Evolutionary conservation across 2,329 filamentous ascomycete genomes (phyloP).

Genomic region (Arthrinium puccinioides): DNA sequence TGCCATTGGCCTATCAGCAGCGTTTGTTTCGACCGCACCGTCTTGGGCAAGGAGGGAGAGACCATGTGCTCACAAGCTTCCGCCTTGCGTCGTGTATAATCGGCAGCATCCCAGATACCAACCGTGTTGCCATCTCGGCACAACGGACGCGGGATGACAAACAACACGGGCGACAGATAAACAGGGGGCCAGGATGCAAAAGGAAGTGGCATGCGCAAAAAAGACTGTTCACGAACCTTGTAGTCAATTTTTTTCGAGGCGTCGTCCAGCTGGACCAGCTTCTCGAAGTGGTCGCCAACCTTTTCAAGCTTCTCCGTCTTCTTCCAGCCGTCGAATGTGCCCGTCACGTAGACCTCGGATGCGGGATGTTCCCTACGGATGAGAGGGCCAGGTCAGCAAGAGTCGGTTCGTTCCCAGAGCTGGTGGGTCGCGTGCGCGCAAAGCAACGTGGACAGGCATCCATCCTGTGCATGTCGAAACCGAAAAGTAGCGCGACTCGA

Average conservation of each 20-base stretch:
- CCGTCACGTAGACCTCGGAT: slow-evolving; percentile 86
- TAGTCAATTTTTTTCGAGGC: slow-evolving; percentile 73
- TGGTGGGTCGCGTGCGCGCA: neutral
- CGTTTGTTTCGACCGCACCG: no score
- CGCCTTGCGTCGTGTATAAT: slow-evolving; percentile 7
- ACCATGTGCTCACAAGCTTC: no score
- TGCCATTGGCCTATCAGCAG: slow-evolving; percentile 9
- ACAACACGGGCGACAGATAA: neutral
- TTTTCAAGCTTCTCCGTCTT: slow-evolving; percentile 81
- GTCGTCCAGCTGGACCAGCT: slow-evolving; percentile 67
- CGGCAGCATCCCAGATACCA: no score
- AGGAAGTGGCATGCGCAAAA: neutral
- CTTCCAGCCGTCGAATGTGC: slow-evolving; percentile 90
- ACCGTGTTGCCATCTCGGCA: no score
- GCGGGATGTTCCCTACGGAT: slow-evolving; percentile 69
- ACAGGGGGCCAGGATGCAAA: neutral
- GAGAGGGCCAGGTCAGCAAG: slow-evolving; percentile 8
- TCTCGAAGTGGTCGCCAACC: slow-evolving; percentile 66
- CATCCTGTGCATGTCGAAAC: neutral
- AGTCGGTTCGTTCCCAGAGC: neutral
- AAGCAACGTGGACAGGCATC: neutral
- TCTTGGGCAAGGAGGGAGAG: no score
- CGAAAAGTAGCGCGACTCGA: no score
- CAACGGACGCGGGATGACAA: no score
- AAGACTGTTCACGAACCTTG: slow-evolving; percentile 62